These are phyloP conservation scores for Logfia minima DNA, from an alignment of 129 eudicot species.

Conservation along the genomic window DNA sequence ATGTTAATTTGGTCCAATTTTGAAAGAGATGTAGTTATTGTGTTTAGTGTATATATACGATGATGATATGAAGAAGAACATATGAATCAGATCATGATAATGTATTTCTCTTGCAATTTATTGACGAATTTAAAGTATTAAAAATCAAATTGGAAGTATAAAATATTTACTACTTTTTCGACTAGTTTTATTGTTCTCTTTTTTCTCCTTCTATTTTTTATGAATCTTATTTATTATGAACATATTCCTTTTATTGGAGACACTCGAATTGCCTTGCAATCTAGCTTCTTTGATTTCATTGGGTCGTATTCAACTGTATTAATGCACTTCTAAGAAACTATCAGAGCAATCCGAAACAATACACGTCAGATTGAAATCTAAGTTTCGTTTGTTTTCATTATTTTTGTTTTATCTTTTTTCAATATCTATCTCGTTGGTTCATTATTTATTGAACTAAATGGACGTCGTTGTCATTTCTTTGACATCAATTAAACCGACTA, in stretches of 20 bases:
- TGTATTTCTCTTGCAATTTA: neutral
- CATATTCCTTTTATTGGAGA: too few species aligned
- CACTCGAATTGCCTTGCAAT: too few species aligned
- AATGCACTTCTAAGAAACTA: neutral
- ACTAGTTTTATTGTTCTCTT: too few species aligned
- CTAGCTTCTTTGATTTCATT: too few species aligned
- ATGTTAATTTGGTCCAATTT: neutral
- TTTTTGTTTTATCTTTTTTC: too few species aligned
- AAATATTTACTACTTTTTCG: too few species aligned
- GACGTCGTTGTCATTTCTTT: neutral
- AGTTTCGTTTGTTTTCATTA: neutral
- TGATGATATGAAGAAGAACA: neutral
- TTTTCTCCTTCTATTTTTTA: too few species aligned
- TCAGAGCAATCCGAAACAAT: neutral
- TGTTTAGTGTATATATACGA: neutral
- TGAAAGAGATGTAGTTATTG: neutral
- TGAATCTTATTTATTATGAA: neutral
- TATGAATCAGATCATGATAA: neutral
- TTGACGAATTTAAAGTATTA: neutral
- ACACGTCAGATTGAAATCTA: neutral
- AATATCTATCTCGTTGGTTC: too few species aligned
- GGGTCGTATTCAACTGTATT: too few species aligned
- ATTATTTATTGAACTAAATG: neutral
- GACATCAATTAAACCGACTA: neutral
- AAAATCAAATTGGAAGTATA: too few species aligned